Conservation (phyloP, 23 red algal genomes). For the Gracilariopsis chorda region DNA sequence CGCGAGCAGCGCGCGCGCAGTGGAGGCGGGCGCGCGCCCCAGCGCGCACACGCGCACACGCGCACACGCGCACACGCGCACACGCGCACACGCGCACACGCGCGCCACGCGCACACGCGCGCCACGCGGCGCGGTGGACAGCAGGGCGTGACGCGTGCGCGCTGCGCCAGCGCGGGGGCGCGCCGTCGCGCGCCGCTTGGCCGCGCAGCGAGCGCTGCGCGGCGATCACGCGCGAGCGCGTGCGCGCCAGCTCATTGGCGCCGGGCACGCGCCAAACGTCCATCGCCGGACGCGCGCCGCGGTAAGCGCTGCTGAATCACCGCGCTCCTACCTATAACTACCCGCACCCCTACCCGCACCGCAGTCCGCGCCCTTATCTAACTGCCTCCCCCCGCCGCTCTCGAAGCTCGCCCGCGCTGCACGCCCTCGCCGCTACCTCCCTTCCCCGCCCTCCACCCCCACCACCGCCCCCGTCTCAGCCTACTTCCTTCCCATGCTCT, state of each 20-base stretch:
- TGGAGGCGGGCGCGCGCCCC: not conserved
- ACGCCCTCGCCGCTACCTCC: not conserved
- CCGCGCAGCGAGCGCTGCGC: not conserved
- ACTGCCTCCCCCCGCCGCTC: not conserved
- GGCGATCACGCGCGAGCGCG: not conserved
- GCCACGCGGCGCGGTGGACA: not conserved
- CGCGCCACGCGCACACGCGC: not conserved
- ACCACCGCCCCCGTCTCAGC: not conserved
- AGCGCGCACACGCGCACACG: not conserved
- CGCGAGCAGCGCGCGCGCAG: no score
- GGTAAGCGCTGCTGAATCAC: not conserved
- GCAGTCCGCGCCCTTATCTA: not conserved
- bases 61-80: not conserved
- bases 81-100: not conserved
- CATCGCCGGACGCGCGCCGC: not conserved
- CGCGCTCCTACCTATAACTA: no score
- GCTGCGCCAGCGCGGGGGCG: not conserved
- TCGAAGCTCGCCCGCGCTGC: not conserved
- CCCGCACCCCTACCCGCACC: not conserved
- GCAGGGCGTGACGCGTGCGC: not conserved
- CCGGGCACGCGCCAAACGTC: not conserved
- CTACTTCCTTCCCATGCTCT: not conserved
- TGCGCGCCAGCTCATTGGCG: not conserved
- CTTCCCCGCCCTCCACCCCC: not conserved
- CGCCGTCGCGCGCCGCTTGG: not conserved